Evolutionary conservation across 441 rosid species (phyloP).

Genomic region (Pelargonium australe): DNA sequence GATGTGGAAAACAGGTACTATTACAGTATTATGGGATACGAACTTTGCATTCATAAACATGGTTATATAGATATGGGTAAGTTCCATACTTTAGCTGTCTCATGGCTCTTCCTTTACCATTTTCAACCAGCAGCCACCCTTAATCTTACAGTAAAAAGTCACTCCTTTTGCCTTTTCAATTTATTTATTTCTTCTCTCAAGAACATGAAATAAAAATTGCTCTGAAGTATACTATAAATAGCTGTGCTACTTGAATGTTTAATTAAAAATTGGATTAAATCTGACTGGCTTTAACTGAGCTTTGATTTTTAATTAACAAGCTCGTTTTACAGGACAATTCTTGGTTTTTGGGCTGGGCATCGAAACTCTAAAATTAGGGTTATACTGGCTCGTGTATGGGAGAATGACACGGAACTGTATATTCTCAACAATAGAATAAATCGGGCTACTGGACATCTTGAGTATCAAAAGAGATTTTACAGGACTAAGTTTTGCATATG

Average conservation of each 20-base stretch:
- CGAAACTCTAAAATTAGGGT: slow-evolving; percentile 93
- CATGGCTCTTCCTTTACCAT: neutral
- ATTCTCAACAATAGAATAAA: slow-evolving; percentile 81
- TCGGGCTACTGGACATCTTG: slow-evolving; percentile 73
- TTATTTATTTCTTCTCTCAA: neutral
- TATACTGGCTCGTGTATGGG: slow-evolving; percentile 90
- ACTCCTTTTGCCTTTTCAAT: neutral
- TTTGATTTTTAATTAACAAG: no score
- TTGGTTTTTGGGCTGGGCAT: slow-evolving; percentile 97
- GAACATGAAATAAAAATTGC: neutral
- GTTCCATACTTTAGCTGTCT: neutral
- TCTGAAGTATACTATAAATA: neutral
- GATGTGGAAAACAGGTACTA: slow-evolving; percentile 76
- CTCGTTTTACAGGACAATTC: slow-evolving; percentile 57
- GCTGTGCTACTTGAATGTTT: neutral
- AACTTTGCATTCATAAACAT: neutral
- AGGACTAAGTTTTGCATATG: slow-evolving; percentile 84
- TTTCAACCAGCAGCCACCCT: neutral
- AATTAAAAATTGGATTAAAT: neutral
- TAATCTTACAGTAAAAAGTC: neutral
- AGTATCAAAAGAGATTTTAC: slow-evolving; percentile 90
- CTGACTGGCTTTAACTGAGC: no score
- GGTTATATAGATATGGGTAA: neutral
- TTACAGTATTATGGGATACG: neutral
- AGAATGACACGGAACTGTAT: slow-evolving; percentile 90